Evolutionary conservation across 768 basidiomycete species (phyloP).

Genomic region (Amanita muscaria): DNA sequence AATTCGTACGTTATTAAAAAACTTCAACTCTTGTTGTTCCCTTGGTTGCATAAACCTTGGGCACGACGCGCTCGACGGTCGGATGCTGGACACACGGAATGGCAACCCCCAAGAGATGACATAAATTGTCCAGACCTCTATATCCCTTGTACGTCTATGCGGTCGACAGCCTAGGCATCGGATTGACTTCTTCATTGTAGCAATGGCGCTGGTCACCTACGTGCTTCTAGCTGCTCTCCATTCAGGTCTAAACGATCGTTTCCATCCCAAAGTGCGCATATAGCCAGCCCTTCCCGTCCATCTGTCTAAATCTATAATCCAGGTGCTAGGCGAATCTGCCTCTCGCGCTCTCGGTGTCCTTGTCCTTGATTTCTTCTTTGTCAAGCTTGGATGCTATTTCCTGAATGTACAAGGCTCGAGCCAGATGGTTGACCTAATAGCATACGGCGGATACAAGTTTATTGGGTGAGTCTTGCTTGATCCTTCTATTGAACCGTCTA

Average conservation of each 20-base stretch:
- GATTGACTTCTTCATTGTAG: slow-evolving; percentile 28
- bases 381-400: slow-evolving; percentile 89
- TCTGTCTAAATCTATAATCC: background rate
- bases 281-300: background rate
- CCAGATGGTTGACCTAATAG: slow-evolving; percentile 74
- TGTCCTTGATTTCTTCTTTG: slow-evolving; percentile 79
- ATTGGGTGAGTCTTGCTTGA: slow-evolving; percentile 57
- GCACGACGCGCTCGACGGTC: slow-evolving; percentile 56
- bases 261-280: slow-evolving; percentile 57
- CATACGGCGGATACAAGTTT: slow-evolving; percentile 97
- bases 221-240: slow-evolving; percentile 82
- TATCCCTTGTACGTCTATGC: slow-evolving; percentile 62
- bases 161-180: background rate
- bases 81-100: slow-evolving; percentile 65
- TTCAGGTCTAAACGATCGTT: slow-evolving; percentile 73
- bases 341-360: slow-evolving; percentile 81
- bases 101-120: slow-evolving; percentile 86
- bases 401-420: slow-evolving; percentile 71
- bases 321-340: slow-evolving; percentile 78
- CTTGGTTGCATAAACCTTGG: slow-evolving; percentile 91
- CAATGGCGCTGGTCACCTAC: slow-evolving; percentile 95
- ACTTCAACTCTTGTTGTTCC: slow-evolving; percentile 82
- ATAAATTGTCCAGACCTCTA: slow-evolving; percentile 95
- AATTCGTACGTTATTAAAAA: slow-evolving; percentile 94
- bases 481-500: background rate